Evolutionary conservation across 108 stramenopile species (phyloP).

Genomic region (Skeletonema costatum): DNA sequence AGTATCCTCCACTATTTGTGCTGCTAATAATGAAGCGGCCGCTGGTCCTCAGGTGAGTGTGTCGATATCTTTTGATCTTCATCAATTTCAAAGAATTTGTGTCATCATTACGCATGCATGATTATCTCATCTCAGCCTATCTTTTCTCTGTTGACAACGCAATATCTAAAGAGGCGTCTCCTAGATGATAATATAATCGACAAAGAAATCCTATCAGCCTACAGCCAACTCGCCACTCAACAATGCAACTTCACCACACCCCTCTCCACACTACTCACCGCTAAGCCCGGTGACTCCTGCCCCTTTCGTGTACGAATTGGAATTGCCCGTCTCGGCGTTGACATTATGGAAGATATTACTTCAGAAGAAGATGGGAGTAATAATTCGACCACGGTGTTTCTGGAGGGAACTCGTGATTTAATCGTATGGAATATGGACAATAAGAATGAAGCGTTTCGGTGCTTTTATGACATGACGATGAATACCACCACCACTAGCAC

Average conservation of each 20-base stretch:
- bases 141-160: too few relatives aligned
- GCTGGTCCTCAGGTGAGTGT: too few relatives aligned
- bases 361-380: not conserved
- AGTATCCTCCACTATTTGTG: too few relatives aligned
- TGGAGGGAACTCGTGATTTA: not conserved
- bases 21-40: too few relatives aligned
- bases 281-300: not conserved
- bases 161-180: too few relatives aligned
- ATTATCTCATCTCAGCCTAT: too few relatives aligned
- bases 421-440: not conserved
- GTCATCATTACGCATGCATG: too few relatives aligned
- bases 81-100: too few relatives aligned
- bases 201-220: not conserved
- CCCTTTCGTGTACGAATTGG: not conserved
- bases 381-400: not conserved
- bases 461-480: not conserved
- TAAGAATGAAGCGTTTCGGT: not conserved
- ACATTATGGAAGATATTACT: not conserved
- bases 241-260: not conserved
- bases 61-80: too few relatives aligned
- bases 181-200: too few relatives aligned
- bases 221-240: not conserved
- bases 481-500: not conserved
- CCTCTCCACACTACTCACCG: not conserved
- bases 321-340: not conserved